Base-by-base conservation (phyloP, 495 filamentous ascomycete genomes). In the Penicillium waksmanii region DNA sequence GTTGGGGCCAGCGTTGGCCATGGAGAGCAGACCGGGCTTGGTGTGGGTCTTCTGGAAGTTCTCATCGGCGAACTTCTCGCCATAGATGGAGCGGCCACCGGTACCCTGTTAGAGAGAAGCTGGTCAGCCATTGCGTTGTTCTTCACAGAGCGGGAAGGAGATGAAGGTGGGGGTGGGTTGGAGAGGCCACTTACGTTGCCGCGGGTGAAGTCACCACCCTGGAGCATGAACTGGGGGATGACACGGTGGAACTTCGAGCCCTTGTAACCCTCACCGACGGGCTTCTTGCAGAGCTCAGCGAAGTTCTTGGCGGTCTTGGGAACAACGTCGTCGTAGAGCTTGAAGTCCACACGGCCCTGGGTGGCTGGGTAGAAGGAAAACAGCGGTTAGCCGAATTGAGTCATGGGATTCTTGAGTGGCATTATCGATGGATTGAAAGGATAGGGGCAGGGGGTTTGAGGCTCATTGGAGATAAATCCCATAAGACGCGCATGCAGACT, bases 221-320 rank as follows among this genome's bases (percentile, higher is more conserved):
- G 95, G 74, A 97, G 90, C 95, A 99, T 99, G 83, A 99, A 99
- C 61, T 88, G 76, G 76, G 96, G 96, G 81, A 99, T 99, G 66
- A 99, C 86, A 58, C 95, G 90, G 82, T 99, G 95, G 87, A 99
- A 99, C 57, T 57, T 70, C 55, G 89, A 94, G 68, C 89, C 92
- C 78, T 95, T 92, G 88, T 92, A 99, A 51, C 92, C 91, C 49
- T 86, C 64, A 23, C 93, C 93, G 76, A 96, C 87, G 82, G 96
- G 90, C 47, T 84, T 85, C 12, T 91, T 97, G 83, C 95, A 98
- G 50, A 99, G 87, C 61, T 87, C 86, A 75, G 91, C 91, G 85
- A 99, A 99, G 84, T 98, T 99, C 72, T 89, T 86, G 64, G 89
- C 89, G 36, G 95, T 98, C 81, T 93, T 97, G 71, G 95, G 96